Base-by-base conservation (phyloP, 768 basidiomycete species). In the Suillus variegatus region DNA sequence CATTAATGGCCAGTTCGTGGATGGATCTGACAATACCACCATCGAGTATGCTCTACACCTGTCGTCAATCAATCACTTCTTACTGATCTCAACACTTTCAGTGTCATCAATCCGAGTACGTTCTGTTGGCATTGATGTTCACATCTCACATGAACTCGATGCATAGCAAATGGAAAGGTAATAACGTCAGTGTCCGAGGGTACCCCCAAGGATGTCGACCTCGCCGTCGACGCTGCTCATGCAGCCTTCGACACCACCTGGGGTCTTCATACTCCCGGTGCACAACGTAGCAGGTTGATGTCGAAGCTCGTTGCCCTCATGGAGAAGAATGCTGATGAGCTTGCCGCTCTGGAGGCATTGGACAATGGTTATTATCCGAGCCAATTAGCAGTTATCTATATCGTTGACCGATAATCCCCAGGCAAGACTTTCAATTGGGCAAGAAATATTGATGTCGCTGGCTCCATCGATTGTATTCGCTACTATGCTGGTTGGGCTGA, bases 401-500 rank as follows among this genome's bases (percentile, higher is more conserved):
- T 40, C 41, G 10, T 35, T 35, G 10, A 55, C 20, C 0, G 20
- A 55, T 20, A 8, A 20, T 55, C 54, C 5, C 14, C 46, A 84
- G 86, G 88, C 51, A 89, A 90, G 76, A 82, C 85, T 1, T 88
- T 81, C 72, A 52, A 61, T 12, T 81, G 77, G 73, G 81, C 87
- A n/a, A 84, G 80, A 64, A 76, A 71, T 18, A 76, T 69, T 0
- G 92, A 92, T 67, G 73, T 91, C 1, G 70, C 71, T 1, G 76
- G 76, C 62, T 76, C 85, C 0, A 81, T 89, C 64, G 79, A 75
- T 22, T 81, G 81, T 38, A 76, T 94, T 69, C 82, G 86, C 40
- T 97, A 96, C 79, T 97, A 91, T 70, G 92, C 88, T 52, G 95
- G 95, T 25, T 93, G 92, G 88, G 92, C 94, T 25, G 95, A 95